Evolutionary conservation across 129 eudicot genomes (phyloP).

Genomic region (Flaveria robusta): DNA sequence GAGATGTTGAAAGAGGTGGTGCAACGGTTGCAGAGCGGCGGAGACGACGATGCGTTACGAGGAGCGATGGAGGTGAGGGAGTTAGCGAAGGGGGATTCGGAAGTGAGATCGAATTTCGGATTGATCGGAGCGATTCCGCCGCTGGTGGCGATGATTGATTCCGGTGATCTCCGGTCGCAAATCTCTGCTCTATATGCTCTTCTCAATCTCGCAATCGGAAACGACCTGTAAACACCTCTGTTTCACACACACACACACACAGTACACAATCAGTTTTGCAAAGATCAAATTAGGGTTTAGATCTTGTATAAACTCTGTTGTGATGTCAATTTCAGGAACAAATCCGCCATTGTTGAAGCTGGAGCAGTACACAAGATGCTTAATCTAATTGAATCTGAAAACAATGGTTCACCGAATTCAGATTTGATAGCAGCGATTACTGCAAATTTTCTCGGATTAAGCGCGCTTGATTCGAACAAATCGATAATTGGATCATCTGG

Average conservation of each 20-base stretch:
- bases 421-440: constrained; percentile 59
- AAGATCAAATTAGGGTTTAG: constrained; percentile 15
- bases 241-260: not conserved
- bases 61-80: constrained; percentile 68
- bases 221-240: constrained; percentile 51
- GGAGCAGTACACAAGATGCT: constrained; percentile 96
- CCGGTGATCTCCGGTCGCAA: constrained; percentile 34
- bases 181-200: constrained; percentile 77
- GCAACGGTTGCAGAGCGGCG: constrained; percentile 47
- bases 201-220: constrained; percentile 80
- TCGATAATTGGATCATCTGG: constrained; percentile 81
- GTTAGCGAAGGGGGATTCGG: constrained; percentile 63
- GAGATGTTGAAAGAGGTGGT: constrained; percentile 60
- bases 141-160: constrained; percentile 67
- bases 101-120: constrained; percentile 58
- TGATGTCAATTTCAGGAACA: constrained; percentile 57
- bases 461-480: constrained; percentile 88
- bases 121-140: constrained; percentile 86
- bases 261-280: not conserved
- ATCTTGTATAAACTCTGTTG: constrained; percentile 8
- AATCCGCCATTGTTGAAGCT: constrained; percentile 84
- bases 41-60: constrained; percentile 37
- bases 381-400: constrained; percentile 49
- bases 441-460: constrained; percentile 87
- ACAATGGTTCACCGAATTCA: constrained; percentile 17